Base-by-base conservation (phyloP, 2,329 filamentous ascomycete genomes). In the Leptographium wingfieldii region DNA sequence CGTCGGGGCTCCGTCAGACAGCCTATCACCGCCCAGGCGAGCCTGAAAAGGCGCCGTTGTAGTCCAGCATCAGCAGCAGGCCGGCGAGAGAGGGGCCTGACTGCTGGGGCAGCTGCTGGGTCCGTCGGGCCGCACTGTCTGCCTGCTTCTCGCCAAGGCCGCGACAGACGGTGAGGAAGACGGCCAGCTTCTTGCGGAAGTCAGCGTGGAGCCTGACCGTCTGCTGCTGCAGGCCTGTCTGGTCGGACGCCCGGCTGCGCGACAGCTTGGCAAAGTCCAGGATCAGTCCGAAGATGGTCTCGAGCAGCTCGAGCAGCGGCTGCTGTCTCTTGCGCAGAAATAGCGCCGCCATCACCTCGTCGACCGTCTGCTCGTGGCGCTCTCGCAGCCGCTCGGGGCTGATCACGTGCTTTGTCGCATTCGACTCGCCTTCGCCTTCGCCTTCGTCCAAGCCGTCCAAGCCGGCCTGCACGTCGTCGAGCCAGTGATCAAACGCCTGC, bases 271-370 rank as follows among this genome's bases (percentile, higher is more conserved):
- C 83, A 68, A 94, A 94, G 14, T 78, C 74, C 12, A 96, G 74
- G n/a, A 95, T 80, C 0, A 82, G 72, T 1, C 77, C 76, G 64
- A 95, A 92, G 1, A 92, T 87, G 22, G 88, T 86, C 62, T 95
- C 87, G 0, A 96, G 73, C 0, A 95, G 73, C 48, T 80, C 81
- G 63, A 91, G 76, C 0, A 91, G 82, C 1, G 88, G 85, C 61
- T 83, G 78, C 69, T 95, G 90, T 43, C 87, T 78, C 67, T 87
- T 88, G 61, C 87, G 80, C 3, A 95, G 74, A 16, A 96, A 78
- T 0, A 94, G 74, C 0, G 83, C 82, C 63, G 84, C 82, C 73
- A 92, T 81, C 55, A 95, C 90, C 57, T 83, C 79, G 68, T 95
- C 87, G 2, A 96, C 77, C 9, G 86, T 81, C 40, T 81, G 76